These are phyloP conservation scores for Coemansia sp. DNA, from an alignment of 192 early-diverging fungal species.

Conservation along the genomic window DNA sequence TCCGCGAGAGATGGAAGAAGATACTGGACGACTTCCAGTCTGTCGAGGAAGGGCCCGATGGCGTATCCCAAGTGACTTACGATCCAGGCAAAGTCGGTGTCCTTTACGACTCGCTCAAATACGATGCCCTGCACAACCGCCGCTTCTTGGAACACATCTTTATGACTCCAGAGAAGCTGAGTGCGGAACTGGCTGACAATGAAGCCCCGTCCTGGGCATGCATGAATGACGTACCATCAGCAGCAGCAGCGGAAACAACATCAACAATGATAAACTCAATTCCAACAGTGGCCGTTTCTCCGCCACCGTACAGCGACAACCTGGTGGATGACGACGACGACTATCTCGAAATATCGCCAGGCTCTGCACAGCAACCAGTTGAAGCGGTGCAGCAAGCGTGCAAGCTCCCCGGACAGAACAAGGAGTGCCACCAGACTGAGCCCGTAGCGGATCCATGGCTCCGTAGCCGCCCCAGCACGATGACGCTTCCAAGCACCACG, in stretches of 20 bases:
- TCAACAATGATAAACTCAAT: background rate
- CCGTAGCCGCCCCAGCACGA: background rate
- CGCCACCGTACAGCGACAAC: background rate
- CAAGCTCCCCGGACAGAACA: no score
- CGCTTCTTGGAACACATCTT: conserved; percentile 78
- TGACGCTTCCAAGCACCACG: conserved; percentile 4
- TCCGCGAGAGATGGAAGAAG: conserved; percentile 96
- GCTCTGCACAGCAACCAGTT: background rate
- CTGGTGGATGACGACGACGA: conserved; percentile 15
- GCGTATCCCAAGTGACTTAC: conserved; percentile 40
- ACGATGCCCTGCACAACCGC: conserved; percentile 96
- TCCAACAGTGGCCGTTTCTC: background rate
- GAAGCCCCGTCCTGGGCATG: background rate
- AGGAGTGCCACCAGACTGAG: background rate
- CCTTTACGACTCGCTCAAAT: conserved; percentile 95
- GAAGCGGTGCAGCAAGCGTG: background rate
- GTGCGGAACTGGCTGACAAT: conserved; percentile 10
- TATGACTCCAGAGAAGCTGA: conserved; percentile 39
- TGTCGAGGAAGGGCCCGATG: conserved; percentile 16
- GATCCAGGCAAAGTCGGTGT: conserved; percentile 90
- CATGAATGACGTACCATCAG: background rate
- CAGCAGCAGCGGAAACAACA: background rate
- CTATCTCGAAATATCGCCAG: conserved; percentile 12
- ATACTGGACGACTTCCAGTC: conserved; percentile 84
- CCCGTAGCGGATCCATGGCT: background rate